Conservation (phyloP, 2,329 filamentous ascomycete species). For the Berkeleyomyces basicola region DNA sequence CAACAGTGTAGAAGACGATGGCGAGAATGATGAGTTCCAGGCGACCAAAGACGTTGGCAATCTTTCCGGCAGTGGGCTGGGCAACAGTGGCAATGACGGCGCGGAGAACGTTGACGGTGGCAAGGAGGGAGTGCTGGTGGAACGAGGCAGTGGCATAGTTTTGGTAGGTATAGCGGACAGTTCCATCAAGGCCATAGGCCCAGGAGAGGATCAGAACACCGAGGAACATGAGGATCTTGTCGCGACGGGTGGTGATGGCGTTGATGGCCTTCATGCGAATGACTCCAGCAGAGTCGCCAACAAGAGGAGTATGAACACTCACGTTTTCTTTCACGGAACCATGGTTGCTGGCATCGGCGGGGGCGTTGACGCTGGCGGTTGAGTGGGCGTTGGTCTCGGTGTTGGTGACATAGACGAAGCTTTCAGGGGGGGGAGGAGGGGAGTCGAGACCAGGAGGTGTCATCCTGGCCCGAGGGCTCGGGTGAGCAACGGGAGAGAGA, state of each 20-base stretch:
- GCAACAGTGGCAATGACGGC: constrained; percentile 42
- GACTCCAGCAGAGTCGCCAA: constrained; percentile 33
- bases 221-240: constrained; percentile 41
- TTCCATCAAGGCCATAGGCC: constrained; percentile 44
- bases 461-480: too few species aligned
- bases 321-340: neutral
- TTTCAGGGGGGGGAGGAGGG: too few species aligned
- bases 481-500: too few species aligned
- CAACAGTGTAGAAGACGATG: constrained; percentile 42
- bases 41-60: constrained; percentile 47
- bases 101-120: constrained; percentile 40
- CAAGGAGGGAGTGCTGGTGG: constrained; percentile 34
- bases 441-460: too few species aligned
- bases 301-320: neutral
- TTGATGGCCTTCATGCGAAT: constrained; percentile 40
- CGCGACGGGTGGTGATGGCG: constrained; percentile 31
- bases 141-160: constrained; percentile 35
- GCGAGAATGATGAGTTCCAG: constrained; percentile 38
- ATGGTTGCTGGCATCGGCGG: neutral
- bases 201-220: constrained; percentile 47
- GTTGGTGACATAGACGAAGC: too few species aligned
- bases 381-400: too few species aligned
- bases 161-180: constrained; percentile 38
- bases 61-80: constrained; percentile 39
- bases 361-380: neutral